Evolutionary conservation across 2,329 filamentous ascomycete species (phyloP), one percentile per base, ranked within the genome.

Genomic region (Colletotrichum sp.): DNA sequence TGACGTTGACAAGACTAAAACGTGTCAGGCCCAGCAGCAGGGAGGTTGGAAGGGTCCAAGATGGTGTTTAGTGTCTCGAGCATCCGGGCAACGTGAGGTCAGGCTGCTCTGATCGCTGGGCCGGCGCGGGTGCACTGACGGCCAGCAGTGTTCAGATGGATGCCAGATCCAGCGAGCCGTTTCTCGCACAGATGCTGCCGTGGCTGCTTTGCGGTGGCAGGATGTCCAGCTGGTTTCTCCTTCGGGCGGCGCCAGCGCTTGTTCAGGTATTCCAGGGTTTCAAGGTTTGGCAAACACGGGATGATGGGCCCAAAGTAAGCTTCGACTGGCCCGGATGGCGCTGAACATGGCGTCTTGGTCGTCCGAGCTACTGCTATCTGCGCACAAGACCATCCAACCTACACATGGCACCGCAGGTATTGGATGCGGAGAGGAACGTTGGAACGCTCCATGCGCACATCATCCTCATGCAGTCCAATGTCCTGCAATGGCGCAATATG

Each of bases 111-210:
- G 48, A 34, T 61, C 61, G 32, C 60, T 52, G 60, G 57, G 32
- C 55, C 72, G 63, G 34, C 60, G 58, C 28, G 68, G 36, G 43
- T 57, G 70, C 73, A 68, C 67, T 75, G 52, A 63, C 68, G 34
- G 57, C 32, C 28, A 36, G 38, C 28, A 21, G 57, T 61, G 55
- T 67, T 63, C 64, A 63, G 71, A 69, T 58, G 55, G 65, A 69
- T 57, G 65, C 38, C 71, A 68, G 64, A 68, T 68, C 66, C 36
- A 48, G 16, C 12, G 26, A 67, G 36, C 52, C 64, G 52, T 60
- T 67, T 61, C 71, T 58, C 66, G 71, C 71, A 70, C 71, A 74
- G 71, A 70, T 74, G 32, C 43, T 24, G 43, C 21, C n/a, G 48
- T 13, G 43, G 48, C 57, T 36, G 43, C 43, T 52, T 52, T 52